phyloP scores from a whole-genome alignment of 257 asterid species.

The Rauvolfia tetraphylla region DNA sequence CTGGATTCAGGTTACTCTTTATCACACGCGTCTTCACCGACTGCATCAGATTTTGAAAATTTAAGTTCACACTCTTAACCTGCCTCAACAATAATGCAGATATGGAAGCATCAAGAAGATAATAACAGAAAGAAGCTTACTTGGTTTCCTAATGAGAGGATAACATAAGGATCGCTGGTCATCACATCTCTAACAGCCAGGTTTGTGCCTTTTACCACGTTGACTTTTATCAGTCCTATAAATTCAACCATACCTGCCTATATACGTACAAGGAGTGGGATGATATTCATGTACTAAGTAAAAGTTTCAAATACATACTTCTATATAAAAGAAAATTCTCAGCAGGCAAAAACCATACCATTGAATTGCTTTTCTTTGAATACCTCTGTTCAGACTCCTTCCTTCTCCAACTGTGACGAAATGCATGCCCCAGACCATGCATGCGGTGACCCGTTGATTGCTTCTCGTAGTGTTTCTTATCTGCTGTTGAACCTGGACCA shows the following conservation, averaged over 20 bases:
- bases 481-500: constrained; percentile 25
- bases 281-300: constrained; percentile 6
- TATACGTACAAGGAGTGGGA: constrained; percentile 26
- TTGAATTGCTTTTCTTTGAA: constrained; percentile 53
- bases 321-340: neutral
- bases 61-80: constrained; percentile 1
- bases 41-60: constrained; percentile 36
- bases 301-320: neutral
- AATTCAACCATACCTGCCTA: constrained; percentile 98
- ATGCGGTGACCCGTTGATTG: constrained; percentile 46
- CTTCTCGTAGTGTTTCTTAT: constrained; percentile 49
- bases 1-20: constrained; percentile 85
- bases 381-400: constrained; percentile 46
- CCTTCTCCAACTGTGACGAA: constrained; percentile 79
- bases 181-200: constrained; percentile 85
- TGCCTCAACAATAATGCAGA: neutral
- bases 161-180: constrained; percentile 86
- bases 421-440: constrained; percentile 64
- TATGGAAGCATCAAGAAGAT: neutral
- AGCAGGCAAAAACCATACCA: constrained; percentile 42
- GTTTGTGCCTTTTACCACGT: constrained; percentile 78
- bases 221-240: constrained; percentile 79
- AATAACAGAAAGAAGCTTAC: constrained; percentile 30
- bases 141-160: constrained; percentile 80
- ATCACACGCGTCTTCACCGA: constrained; percentile 81